Percentiles rank a stretch among this genome's conserved stretches.
phyloP scores from a whole-genome alignment of 2,329 filamentous ascomycete species.

The Alternaria sp. region DNA sequence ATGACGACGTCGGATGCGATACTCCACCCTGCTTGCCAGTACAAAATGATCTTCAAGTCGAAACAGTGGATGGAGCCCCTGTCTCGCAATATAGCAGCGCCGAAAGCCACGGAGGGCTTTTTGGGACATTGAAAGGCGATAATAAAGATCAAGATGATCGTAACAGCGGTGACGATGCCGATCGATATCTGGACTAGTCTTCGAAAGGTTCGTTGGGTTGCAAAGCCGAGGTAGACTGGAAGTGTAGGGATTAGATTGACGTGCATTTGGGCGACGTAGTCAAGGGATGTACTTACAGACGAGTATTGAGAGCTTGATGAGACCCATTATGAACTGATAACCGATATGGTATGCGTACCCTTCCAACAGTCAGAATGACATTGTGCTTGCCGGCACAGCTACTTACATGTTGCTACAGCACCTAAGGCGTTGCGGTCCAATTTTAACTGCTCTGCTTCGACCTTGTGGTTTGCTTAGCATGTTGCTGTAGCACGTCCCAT shows the following conservation, averaged over 20 bases:
- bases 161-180: conserved; percentile 14
- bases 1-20: conserved; percentile 32
- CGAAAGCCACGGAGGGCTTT: conserved; percentile 17
- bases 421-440: conserved; percentile 4
- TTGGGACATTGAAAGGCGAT: conserved; percentile 32
- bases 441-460: neutral
- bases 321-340: conserved; percentile 28
- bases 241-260: neutral
- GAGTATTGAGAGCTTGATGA: conserved; percentile 37
- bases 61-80: conserved; percentile 18
- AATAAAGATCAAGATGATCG: conserved; percentile 20
- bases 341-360: conserved; percentile 35
- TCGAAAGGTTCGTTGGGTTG: conserved; percentile 28
- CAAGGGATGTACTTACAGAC: conserved; percentile 3
- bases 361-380: neutral
- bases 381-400: neutral
- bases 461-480: neutral
- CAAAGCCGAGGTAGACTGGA: conserved; percentile 30
- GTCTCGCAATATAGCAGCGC: conserved; percentile 18
- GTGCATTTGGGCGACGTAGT: neutral
- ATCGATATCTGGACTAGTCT: conserved; percentile 23
- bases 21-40: conserved; percentile 29
- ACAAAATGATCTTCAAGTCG: conserved; percentile 22
- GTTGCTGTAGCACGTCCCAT: neutral
- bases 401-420: conserved; percentile 20